Evolutionary conservation across 768 basidiomycete genomes (phyloP).

Genomic region (Favolaschia claudopus): DNA sequence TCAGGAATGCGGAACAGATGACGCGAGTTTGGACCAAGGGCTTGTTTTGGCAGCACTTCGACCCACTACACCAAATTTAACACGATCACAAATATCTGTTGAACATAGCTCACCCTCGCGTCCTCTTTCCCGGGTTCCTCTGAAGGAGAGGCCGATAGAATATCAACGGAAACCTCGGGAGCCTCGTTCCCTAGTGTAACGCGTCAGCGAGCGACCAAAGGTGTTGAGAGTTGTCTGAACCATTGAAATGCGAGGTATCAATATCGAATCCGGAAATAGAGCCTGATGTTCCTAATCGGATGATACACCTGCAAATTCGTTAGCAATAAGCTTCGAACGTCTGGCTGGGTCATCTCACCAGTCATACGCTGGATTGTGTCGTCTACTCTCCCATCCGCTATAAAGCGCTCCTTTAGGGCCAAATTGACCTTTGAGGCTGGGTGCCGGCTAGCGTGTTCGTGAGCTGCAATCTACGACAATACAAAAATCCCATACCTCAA

Average conservation of each 20-base stretch:
- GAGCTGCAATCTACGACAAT: background rate
- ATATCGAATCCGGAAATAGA: conserved; percentile 85
- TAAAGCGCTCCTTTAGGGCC: conserved; percentile 94
- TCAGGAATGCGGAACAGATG: conserved; percentile 84
- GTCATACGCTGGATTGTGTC: conserved; percentile 90
- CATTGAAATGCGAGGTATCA: conserved; percentile 95
- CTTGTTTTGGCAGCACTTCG: conserved; percentile 76
- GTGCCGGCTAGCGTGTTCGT: conserved; percentile 67
- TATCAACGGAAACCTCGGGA: conserved; percentile 81
- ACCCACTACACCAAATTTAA: conserved; percentile 66
- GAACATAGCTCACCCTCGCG: conserved; percentile 53
- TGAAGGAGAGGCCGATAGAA: conserved; percentile 50
- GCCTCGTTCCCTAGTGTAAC: conserved; percentile 78
- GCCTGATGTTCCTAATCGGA: conserved; percentile 84
- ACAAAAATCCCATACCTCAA: conserved; percentile 61
- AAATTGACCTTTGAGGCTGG: conserved; percentile 93
- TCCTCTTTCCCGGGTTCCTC: conserved; percentile 57
- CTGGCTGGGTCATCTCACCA: conserved; percentile 60
- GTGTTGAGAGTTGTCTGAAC: conserved; percentile 44
- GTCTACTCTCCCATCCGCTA: conserved; percentile 92
- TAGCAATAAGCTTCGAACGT: background rate
- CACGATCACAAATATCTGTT: background rate
- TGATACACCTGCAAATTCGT: conserved; percentile 75
- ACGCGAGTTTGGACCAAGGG: conserved; percentile 83
- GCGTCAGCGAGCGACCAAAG: background rate